Evolutionary conservation across 139 green algal genomes (phyloP), one percentile per base, ranked within the genome.

Genomic region (Astrephomene gubernaculifera): DNA sequence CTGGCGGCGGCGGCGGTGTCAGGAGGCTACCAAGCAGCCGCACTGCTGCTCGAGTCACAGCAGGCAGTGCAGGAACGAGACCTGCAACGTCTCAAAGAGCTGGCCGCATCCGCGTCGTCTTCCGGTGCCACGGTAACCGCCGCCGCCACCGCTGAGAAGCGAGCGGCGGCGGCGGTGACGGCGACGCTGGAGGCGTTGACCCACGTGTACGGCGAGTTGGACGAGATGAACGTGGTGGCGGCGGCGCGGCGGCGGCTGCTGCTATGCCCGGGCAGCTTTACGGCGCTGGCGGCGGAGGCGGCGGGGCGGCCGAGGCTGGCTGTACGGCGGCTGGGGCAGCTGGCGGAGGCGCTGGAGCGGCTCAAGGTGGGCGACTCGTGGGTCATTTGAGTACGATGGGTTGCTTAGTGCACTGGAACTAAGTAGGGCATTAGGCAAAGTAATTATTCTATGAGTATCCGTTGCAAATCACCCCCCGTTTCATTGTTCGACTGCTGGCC

Each of bases 241-340:
- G 76, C 39, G n/a, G 76, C 61, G 27, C 76, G 76, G 39, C 60
- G 60, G 39, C 60, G 60, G 76, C 60, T 83, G 61, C 76, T 73
- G 29, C 39, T 41, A 60, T 83, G 76, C 76, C 76, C 76, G 25
- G 60, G 61, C 29, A 83, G 39, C 6, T 61, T 63, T 60, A 2
- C 17, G 21, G 61, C 45, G 76, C 4, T 45, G 76, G 57, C 38
- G 76, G 76, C 76, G 38, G 76, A 83, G 76, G 76, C 76, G 41
- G 76, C 39, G 60, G 76, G 76, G 27, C 60, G 76, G 76, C 60
- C 76, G 4, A 29, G 76, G 76, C 76, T 83, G 76, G 76, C 76
- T n/a, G 36, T 83, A 43, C 76, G 60, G 76, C 39, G 76, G 38
- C 12, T 31, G 76, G 76, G 76, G 61, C 76, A 83, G 76, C 24